A percentile compares a stretch with the other conserved stretches of the same genome.
These are phyloP conservation scores for Elongisporangium senticosum DNA, from an alignment of 352 stramenopile species.

Conservation along the genomic window DNA sequence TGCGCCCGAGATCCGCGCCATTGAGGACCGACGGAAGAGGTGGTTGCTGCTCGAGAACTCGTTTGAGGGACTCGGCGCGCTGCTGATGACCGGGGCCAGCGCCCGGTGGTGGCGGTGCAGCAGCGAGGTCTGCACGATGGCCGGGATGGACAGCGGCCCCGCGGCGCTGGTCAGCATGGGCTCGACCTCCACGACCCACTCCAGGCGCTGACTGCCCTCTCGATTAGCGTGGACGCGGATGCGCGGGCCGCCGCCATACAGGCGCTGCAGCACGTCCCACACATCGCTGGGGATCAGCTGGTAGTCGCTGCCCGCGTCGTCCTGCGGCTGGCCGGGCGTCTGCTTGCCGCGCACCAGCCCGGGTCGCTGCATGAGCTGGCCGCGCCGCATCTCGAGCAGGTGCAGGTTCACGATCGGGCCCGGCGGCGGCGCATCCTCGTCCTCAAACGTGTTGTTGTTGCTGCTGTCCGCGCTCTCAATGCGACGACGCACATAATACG, in stretches of 20 bases:
- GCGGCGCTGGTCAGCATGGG: slow-evolving; percentile 18
- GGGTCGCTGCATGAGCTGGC: slow-evolving; percentile 35
- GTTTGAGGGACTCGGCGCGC: neutral
- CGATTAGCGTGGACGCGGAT: slow-evolving; percentile 30
- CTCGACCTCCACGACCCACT: slow-evolving; percentile 42
- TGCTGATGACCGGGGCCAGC: neutral
- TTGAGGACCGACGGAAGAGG: neutral
- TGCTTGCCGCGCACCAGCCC: slow-evolving; percentile 26
- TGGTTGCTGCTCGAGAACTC: neutral
- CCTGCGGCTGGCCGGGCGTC: slow-evolving; percentile 3
- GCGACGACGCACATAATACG: neutral
- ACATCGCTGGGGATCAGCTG: slow-evolving; percentile 63
- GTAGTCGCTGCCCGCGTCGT: slow-evolving; percentile 37
- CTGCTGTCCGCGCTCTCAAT: slow-evolving; percentile 1
- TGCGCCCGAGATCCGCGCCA: neutral
- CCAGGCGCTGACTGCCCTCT: slow-evolving; percentile 11
- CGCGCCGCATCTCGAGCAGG: slow-evolving; percentile 47
- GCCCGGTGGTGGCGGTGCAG: slow-evolving; percentile 32
- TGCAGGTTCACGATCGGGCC: slow-evolving; percentile 59
- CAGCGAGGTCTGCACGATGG: slow-evolving; percentile 42
- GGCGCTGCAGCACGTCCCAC: slow-evolving; percentile 61
- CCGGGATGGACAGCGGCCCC: slow-evolving; percentile 13
- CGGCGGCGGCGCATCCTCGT: slow-evolving; percentile 12
- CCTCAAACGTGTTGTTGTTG: slow-evolving; percentile 9
- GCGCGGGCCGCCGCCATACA: slow-evolving; percentile 58